phyloP scores from a whole-genome alignment of 306 rosid species.

The Vicia villosa region DNA sequence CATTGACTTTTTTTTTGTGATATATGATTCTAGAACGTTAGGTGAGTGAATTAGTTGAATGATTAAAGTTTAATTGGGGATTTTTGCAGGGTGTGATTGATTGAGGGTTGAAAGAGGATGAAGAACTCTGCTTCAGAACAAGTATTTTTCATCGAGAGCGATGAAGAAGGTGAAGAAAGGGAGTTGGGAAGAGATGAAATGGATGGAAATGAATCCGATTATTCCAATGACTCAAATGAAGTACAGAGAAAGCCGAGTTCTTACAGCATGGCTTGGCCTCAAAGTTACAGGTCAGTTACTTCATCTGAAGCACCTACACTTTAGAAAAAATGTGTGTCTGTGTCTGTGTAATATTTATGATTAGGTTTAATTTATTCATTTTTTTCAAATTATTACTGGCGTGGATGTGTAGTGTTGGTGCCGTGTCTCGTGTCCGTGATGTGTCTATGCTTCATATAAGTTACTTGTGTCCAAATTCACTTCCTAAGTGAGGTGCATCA shows the following conservation, averaged over 20 bases:
- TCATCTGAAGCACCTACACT: no score
- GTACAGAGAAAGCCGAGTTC: constrained; percentile 55
- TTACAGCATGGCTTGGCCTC: constrained; percentile 80
- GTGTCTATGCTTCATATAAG: no score
- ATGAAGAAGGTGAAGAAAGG: constrained; percentile 68
- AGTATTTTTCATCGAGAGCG: constrained; percentile 62
- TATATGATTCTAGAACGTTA: constrained; percentile 2
- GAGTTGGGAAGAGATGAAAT: constrained; percentile 39
- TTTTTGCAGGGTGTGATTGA: constrained; percentile 28
- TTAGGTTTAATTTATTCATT: no score
- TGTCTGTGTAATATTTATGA: no score
- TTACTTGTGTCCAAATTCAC: neutral
- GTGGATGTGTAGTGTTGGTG: no score
- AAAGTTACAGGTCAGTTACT: constrained; percentile 70
- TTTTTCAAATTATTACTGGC: no score
- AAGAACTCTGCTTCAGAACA: constrained; percentile 70
- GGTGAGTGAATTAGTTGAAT: neutral
- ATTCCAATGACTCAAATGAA: constrained; percentile 52
- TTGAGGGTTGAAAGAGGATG: constrained; percentile 47
- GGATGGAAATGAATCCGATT: constrained; percentile 65
- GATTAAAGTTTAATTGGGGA: neutral
- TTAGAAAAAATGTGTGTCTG: no score
- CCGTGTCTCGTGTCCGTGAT: no score
- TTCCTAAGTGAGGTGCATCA: neutral
- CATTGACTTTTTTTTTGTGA: neutral